These are phyloP conservation scores for Fomitopsis schrenkii DNA, from an alignment of 1,284 basidiomycete species.

Conservation along the genomic window DNA sequence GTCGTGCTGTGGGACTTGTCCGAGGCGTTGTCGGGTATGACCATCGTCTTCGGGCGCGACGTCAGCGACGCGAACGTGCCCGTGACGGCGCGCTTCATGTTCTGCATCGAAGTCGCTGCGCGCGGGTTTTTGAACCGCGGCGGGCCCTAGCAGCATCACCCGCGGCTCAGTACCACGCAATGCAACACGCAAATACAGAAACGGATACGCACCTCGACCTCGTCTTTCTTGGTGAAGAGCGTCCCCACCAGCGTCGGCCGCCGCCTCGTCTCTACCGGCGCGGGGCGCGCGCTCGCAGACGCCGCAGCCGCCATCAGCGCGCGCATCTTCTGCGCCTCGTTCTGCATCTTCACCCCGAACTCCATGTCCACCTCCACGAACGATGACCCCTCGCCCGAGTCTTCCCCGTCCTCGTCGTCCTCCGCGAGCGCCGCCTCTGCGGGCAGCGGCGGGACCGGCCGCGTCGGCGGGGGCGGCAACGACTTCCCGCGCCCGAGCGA, in stretches of 20 bases:
- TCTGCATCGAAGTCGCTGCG: slow-evolving; percentile 22
- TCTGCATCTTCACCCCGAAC: neutral
- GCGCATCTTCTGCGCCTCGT: slow-evolving; percentile 8
- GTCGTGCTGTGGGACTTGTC: neutral
- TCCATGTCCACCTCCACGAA: neutral
- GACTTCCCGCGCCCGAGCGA: neutral
- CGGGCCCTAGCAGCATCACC: neutral
- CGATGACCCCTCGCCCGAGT: neutral
- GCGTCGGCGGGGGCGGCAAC: neutral
- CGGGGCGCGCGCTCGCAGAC: neutral
- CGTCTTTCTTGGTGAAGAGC: slow-evolving; percentile 17
- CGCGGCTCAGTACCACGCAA: neutral
- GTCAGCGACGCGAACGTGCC: slow-evolving; percentile 15
- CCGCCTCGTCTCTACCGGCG: neutral
- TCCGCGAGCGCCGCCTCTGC: neutral
- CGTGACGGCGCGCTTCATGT: slow-evolving; percentile 27
- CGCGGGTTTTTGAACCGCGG: slow-evolving; percentile 10
- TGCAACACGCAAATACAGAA: neutral
- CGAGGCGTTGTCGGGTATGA: slow-evolving; percentile 1
- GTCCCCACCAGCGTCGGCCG: slow-evolving; percentile 15
- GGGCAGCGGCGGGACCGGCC: neutral
- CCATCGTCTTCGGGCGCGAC: slow-evolving; percentile 16
- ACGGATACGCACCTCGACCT: neutral
- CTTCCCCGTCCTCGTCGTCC: neutral
- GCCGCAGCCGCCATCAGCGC: slow-evolving; percentile 6